phyloP scores from a whole-genome alignment of 2,329 filamentous ascomycete species.

The Fusarium verticillioides region DNA sequence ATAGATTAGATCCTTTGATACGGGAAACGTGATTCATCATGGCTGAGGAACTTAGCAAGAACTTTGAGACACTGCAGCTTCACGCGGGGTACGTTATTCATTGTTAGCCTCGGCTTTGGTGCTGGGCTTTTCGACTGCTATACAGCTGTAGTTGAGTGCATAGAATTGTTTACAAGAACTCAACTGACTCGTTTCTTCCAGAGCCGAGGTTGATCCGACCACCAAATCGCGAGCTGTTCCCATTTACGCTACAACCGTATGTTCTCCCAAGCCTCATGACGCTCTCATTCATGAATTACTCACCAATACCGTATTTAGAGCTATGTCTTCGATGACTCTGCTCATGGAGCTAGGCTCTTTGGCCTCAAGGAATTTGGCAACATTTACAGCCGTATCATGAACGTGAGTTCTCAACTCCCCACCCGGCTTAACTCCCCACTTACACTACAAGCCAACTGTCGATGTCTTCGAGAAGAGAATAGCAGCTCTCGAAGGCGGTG shows the following conservation, averaged over 20 bases:
- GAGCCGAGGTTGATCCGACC: constrained; percentile 80
- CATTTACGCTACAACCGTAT: constrained; percentile 89
- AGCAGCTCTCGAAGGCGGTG: constrained; percentile 93
- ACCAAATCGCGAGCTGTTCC: constrained; percentile 93
- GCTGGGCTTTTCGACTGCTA: constrained; percentile 18
- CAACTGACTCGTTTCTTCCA: constrained; percentile 50
- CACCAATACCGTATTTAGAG: constrained; percentile 63
- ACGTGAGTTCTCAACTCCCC: constrained; percentile 63
- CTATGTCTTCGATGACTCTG: constrained; percentile 94
- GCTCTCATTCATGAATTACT: neutral
- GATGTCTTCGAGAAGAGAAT: constrained; percentile 97
- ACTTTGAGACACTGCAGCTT: constrained; percentile 87
- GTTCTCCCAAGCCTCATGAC: neutral
- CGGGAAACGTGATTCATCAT: constrained; percentile 40
- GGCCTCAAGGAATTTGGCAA: constrained; percentile 97
- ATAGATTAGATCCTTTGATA: neutral
- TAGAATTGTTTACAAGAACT: neutral
- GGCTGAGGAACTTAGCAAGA: constrained; percentile 61
- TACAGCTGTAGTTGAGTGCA: neutral
- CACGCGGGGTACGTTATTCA: constrained; percentile 75
- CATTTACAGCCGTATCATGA: constrained; percentile 97
- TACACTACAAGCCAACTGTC: constrained; percentile 76
- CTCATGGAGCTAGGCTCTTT: constrained; percentile 93
- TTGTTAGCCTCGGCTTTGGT: constrained; percentile 11
- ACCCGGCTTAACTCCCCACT: neutral